These are phyloP conservation scores for Rubia peregrina DNA, from an alignment of 305 asterid genomes.

Conservation along the genomic window DNA sequence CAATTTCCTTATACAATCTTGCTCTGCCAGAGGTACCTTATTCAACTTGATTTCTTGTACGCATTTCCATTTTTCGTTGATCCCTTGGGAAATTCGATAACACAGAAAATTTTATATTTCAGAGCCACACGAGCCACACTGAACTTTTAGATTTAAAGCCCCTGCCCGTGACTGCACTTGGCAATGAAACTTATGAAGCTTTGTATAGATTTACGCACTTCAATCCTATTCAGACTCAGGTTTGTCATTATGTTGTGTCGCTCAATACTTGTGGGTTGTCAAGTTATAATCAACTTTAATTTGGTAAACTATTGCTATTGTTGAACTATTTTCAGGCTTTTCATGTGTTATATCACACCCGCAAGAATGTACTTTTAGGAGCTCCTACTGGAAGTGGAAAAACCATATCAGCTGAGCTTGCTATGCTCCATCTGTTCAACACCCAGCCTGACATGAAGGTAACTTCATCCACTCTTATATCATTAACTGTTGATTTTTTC, in stretches of 20 bases:
- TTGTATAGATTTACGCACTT: conserved; percentile 85
- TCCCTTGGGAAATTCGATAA: conserved; percentile 12
- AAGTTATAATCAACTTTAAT: conserved; percentile 14
- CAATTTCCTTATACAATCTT: conserved; percentile 82
- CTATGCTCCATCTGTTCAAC: conserved; percentile 88
- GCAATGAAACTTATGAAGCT: conserved; percentile 71
- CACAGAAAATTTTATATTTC: conserved; percentile 17
- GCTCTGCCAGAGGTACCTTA: conserved; percentile 81
- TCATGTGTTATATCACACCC: conserved; percentile 84
- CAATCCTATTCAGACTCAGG: conserved; percentile 99
- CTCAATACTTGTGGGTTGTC: conserved; percentile 1
- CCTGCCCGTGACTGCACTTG: conserved; percentile 96
- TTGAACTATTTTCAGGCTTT: conserved; percentile 61
- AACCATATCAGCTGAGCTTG: conserved; percentile 99
- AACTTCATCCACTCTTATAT: background rate
- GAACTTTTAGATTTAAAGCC: conserved; percentile 97
- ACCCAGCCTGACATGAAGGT: conserved; percentile 99
- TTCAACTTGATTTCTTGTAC: conserved; percentile 14
- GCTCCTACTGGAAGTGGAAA: conserved; percentile 99
- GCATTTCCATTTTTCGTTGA: background rate
- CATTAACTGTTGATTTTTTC: background rate
- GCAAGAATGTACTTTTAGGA: conserved; percentile 93
- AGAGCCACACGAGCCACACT: conserved; percentile 88
- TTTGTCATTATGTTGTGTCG: conserved; percentile 18
- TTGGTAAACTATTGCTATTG: conserved; percentile 24